A percentile compares a stretch with the other conserved stretches of the same genome.
Evolutionary conservation across 2,329 filamentous ascomycete species (phyloP).

Genomic region (Hypoxylon sp.): DNA sequence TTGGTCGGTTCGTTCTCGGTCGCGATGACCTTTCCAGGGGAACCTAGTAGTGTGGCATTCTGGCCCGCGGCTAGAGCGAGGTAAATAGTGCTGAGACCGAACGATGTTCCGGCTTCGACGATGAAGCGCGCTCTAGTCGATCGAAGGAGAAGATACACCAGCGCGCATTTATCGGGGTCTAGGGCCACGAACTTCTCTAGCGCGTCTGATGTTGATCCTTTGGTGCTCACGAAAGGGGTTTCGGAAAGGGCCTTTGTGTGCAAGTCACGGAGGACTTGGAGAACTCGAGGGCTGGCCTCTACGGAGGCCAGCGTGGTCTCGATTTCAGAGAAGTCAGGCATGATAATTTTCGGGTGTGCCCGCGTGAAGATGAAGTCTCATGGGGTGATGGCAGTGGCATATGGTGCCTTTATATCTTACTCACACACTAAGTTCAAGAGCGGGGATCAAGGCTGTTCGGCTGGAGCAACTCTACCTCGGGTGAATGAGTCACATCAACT

Average conservation of each 20-base stretch:
- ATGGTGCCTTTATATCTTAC: constrained; percentile 8
- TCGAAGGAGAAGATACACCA: constrained; percentile 63
- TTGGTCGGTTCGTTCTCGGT: constrained; percentile 68
- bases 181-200: constrained; percentile 62
- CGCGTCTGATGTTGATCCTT: constrained; percentile 19
- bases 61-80: constrained; percentile 64
- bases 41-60: constrained; percentile 47
- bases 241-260: constrained; percentile 47
- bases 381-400: neutral
- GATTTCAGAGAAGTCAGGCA: constrained; percentile 33
- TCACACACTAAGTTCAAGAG: neutral
- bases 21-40: constrained; percentile 59
- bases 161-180: constrained; percentile 64
- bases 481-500: constrained; percentile 18
- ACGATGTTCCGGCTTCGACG: constrained; percentile 69
- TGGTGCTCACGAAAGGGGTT: constrained; percentile 43
- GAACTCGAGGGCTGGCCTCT: constrained; percentile 40
- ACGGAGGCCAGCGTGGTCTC: constrained; percentile 46
- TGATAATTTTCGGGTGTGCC: constrained; percentile 9
- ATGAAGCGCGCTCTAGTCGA: constrained; percentile 59
- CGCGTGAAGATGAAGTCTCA: neutral
- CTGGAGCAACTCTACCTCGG: constrained; percentile 9
- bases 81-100: constrained; percentile 70
- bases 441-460: constrained; percentile 2
- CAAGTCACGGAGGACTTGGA: constrained; percentile 44